These are phyloP conservation scores for Lojkania enalia DNA, from an alignment of 2,329 filamentous ascomycete genomes.

Conservation along the genomic window DNA sequence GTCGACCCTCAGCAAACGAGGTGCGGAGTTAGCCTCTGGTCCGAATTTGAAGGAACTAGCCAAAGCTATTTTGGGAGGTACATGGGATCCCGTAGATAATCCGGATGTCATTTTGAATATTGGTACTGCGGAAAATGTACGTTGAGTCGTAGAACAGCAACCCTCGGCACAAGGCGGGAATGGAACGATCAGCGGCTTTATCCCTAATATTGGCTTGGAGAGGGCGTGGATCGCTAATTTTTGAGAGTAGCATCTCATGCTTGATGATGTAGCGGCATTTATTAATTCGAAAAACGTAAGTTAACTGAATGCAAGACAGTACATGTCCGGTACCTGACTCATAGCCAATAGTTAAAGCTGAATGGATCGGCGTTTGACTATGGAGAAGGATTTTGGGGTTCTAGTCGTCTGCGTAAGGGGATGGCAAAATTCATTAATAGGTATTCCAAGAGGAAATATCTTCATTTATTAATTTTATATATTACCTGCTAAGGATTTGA, in stretches of 20 bases:
- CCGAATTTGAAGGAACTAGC: constrained; percentile 18
- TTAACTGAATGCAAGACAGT: no score
- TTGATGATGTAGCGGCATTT: constrained; percentile 44
- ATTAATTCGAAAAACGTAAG: constrained; percentile 2
- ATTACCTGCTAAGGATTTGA: neutral
- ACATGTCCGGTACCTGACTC: no score
- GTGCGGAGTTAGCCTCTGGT: constrained; percentile 5
- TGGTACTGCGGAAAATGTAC: constrained; percentile 36
- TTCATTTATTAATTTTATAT: neutral
- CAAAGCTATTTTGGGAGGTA: constrained; percentile 14
- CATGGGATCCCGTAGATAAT: constrained; percentile 29
- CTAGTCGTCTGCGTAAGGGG: constrained; percentile 43
- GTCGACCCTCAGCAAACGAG: neutral
- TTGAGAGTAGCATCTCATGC: constrained; percentile 35
- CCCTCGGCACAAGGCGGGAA: no score
- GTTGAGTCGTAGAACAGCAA: no score
- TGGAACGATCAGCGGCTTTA: no score
- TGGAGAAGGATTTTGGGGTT: constrained; percentile 44
- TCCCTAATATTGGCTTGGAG: no score
- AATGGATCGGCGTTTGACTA: constrained; percentile 46
- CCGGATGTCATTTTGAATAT: constrained; percentile 34
- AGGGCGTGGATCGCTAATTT: no score
- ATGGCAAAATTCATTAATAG: constrained; percentile 49
- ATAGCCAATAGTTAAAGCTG: constrained; percentile 29
- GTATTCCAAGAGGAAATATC: constrained; percentile 6